Evolutionary conservation across 176 grass and related monocot species (phyloP), one percentile per base, ranked within the genome.

Genomic region (Oryza longistaminata): DNA sequence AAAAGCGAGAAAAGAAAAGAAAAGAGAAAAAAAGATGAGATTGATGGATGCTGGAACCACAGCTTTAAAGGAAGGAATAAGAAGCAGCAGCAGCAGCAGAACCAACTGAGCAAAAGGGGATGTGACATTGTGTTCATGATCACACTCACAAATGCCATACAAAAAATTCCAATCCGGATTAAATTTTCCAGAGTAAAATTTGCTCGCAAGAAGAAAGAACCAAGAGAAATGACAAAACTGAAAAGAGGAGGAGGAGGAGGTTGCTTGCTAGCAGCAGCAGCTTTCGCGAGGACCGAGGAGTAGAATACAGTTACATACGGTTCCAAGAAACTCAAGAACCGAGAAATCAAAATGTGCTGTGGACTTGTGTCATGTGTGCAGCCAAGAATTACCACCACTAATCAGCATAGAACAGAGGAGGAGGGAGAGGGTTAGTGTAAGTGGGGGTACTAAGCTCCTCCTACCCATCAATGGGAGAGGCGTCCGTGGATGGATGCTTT

Each of bases 11-110:
- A n/a, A 49, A 73, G 82, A 58, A 43, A 6, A 2, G 10, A 24
- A 22, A 52, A 55, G 52, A 21, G 39, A 8, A 11, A 26, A 85
- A 62, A 85, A 85, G 83, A 74, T 5, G 81, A 49, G 27, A 35
- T 0, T 17, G 71, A 46, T 67, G 74, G 83, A 90, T 68, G 88
- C 64, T 87, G 66, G 67, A 79, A 22, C 34, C 34, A 77, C 64
- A 90, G 75, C 81, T 80, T 90, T 90, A 87, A 76, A 80, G 66
- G 89, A 87, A 84, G 89, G 89, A 87, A 87, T 87, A 80, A 87
- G 89, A 91, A 91, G 88, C 55, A 66, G 70, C 35, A 37, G 35
- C 35, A 37, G 35, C 55, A 66, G 70, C 35, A 37, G 35, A 37
- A 37, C 6, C 4, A 37, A 6, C n/a, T n/a, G 26, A 68, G 64